A percentile compares a stretch with the other conserved stretches of the same genome.
phyloP scores from a whole-genome alignment of 1,284 basidiomycete genomes.

The Coniferiporia sulphurascens region DNA sequence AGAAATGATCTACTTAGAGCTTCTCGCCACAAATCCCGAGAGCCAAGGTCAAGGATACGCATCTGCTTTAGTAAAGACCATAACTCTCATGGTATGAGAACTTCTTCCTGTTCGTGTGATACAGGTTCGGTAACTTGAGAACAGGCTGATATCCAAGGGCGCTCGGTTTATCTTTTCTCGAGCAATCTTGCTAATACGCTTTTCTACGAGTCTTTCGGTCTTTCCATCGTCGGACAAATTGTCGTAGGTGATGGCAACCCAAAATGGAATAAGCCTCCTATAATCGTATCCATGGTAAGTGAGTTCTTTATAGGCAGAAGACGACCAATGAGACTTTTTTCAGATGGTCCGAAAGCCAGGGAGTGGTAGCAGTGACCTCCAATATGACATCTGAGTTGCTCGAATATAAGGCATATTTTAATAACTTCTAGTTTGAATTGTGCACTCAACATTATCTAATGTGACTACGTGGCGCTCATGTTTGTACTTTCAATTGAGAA shows the following conservation, averaged over 20 bases:
- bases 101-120: background rate
- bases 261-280: slow-evolving; percentile 20
- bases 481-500: too few relatives aligned
- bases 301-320: too few relatives aligned
- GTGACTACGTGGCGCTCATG: too few relatives aligned
- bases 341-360: too few relatives aligned
- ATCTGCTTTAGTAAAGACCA: slow-evolving; percentile 11
- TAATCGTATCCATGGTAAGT: slow-evolving; percentile 21
- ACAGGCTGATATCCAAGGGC: slow-evolving; percentile 21
- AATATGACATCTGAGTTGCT: too few relatives aligned
- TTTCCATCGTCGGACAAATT: slow-evolving; percentile 13
- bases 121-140: background rate
- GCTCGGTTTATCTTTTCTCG: slow-evolving; percentile 19
- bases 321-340: too few relatives aligned
- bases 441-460: too few relatives aligned
- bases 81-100: slow-evolving; percentile 3
- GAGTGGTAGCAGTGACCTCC: too few relatives aligned
- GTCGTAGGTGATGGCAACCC: slow-evolving; percentile 21
- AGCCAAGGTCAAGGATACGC: slow-evolving; percentile 20
- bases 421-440: too few relatives aligned
- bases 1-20: slow-evolving; percentile 15
- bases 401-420: too few relatives aligned
- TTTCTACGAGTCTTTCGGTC: slow-evolving; percentile 24
- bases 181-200: slow-evolving; percentile 21
- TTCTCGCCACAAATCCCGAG: slow-evolving; percentile 17